Conservation (phyloP, 1,139 yeast genomes). For the Tardiomyces blankii region DNA sequence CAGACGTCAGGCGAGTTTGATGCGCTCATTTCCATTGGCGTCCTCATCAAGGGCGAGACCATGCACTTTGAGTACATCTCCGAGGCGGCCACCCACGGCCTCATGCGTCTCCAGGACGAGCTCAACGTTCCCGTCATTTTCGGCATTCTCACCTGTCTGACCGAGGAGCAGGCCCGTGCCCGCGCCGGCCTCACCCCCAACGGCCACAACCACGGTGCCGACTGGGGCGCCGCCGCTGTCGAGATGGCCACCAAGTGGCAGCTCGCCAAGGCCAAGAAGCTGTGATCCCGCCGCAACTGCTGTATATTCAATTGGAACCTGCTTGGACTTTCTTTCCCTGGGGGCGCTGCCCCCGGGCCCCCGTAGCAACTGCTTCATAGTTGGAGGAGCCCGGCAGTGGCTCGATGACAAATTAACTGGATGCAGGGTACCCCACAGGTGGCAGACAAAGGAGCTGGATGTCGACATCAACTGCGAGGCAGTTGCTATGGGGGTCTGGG, state of each 20-base stretch:
- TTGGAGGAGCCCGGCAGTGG: no score
- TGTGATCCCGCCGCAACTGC: no score
- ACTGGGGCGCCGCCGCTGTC: slow-evolving; percentile 99
- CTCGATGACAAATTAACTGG: no score
- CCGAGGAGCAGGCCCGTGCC: slow-evolving; percentile 86
- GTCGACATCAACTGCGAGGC: no score
- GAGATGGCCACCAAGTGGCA: slow-evolving; percentile 51
- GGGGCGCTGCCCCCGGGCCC: no score
- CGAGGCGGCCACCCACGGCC: slow-evolving; percentile 75
- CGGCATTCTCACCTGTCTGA: slow-evolving; percentile 85
- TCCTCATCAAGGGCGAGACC: slow-evolving; percentile 88
- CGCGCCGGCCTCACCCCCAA: slow-evolving; percentile 83
- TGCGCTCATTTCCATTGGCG: slow-evolving; percentile 90
- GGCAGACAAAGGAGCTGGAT: no score
- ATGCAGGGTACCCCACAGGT: no score
- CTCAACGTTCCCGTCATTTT: slow-evolving; percentile 73
- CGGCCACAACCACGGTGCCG: slow-evolving; percentile 89
- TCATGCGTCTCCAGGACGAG: slow-evolving; percentile 72
- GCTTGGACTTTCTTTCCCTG: no score
- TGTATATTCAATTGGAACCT: no score
- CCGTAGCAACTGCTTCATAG: no score
- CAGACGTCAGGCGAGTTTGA: slow-evolving; percentile 39
- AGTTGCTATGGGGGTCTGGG: no score
- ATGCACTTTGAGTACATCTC: slow-evolving; percentile 98
- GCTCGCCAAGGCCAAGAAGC: neutral